A percentile compares a stretch with the other conserved stretches of the same genome.
Conservation (phyloP, 2,329 filamentous ascomycete species). For the Pyricularia sp. region DNA sequence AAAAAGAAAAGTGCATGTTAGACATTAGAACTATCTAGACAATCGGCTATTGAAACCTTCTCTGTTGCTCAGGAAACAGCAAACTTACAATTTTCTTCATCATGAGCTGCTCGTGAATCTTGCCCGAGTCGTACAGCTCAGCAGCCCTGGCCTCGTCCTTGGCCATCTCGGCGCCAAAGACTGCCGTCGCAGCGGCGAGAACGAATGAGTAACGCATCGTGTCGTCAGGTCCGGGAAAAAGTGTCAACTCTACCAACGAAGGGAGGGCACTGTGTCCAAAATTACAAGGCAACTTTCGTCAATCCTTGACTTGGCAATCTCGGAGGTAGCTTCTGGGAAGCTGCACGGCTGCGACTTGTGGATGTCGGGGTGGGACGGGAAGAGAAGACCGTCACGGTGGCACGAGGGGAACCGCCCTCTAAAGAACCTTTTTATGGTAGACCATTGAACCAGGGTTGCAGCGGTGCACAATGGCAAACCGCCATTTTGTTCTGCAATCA, state of each 20-base stretch:
- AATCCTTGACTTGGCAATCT: not conserved
- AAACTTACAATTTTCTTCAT: conserved; percentile 1
- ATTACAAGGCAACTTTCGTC: not conserved
- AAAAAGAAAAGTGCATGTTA: not conserved
- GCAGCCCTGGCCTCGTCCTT: conserved; percentile 4
- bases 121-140: conserved; percentile 4
- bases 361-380: not conserved
- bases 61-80: too few relatives aligned
- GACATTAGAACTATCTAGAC: not conserved
- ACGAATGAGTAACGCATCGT: conserved; percentile 1
- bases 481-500: not conserved
- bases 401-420: not conserved
- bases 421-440: not conserved
- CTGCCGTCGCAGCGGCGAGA: not conserved
- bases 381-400: not conserved
- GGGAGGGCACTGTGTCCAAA: not conserved
- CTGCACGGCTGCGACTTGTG: not conserved
- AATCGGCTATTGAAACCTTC: not conserved
- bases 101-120: not conserved
- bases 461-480: not conserved
- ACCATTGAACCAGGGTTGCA: not conserved
- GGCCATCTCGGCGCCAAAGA: conserved; percentile 2
- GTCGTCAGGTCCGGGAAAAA: not conserved
- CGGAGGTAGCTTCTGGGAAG: not conserved
- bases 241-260: not conserved